Base-by-base conservation (phyloP, 2,329 filamentous ascomycete species). In the Grosmannia serpens region DNA sequence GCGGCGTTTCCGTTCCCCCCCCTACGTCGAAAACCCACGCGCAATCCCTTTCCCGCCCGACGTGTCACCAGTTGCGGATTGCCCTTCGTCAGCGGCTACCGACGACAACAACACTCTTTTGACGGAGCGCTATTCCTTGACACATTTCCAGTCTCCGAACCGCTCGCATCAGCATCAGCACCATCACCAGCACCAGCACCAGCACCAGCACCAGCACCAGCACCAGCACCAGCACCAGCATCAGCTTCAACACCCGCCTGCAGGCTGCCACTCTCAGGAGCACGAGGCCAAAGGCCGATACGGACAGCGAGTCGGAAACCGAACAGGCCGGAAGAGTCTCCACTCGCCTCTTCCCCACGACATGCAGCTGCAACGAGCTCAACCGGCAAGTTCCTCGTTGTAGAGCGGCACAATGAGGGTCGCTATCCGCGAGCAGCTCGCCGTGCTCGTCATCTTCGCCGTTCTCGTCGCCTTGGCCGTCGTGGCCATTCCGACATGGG, bases 391-490 rank as follows among this genome's bases (percentile, higher is more conserved):
- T 64, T 64, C 64, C 62, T 63, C 65, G 53, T 62, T 62, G 64
- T 71, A 71, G 67, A 65, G 68, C 59, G 65, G 64, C 62, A 77
- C 71, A 66, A 92, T 96, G 89, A 84, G 90, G 71, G 83, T 96
- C 70, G 86, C 88, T 59, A 96, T 96, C 67, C 83, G 90, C 65
- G 86, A 91, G 74, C 91, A 96, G 80, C 80, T 96, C 66, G 89
- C 84, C 64, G 78, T 85, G 70, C 79, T 96, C 63, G 89, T 96
- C 67, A 76, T 94, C 63, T 68, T 89, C 60, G 83, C 87, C 60
- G 85, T 89, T 54, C 80, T 95, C 59, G 74, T 88, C 59, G 85
- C 86, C 57, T 80, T 96, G 62, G 83, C 86, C 58, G 84, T 95
- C 62, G 80, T 96, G 61, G 84, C 89, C 20, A 81, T 96, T 62